Percentiles rank a stretch among this genome's conserved stretches.
Evolutionary conservation across 2,329 filamentous ascomycete species (phyloP).

Genomic region (Sclerotiophoma versabilis): DNA sequence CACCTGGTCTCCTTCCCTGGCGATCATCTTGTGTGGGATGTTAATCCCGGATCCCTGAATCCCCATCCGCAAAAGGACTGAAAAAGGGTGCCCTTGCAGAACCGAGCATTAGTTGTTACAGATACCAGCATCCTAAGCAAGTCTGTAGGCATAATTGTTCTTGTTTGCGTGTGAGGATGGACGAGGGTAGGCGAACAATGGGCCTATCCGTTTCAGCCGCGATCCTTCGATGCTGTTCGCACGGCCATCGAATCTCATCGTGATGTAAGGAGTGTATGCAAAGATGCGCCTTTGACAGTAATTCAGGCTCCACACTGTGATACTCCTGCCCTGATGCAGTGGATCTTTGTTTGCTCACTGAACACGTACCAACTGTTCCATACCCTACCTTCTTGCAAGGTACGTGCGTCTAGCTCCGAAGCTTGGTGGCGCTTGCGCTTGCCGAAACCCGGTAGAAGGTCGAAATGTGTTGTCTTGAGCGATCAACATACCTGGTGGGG

Average conservation of each 20-base stretch:
- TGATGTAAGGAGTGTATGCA: background rate
- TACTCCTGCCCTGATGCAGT: background rate
- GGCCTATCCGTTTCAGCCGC: background rate
- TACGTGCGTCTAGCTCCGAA: background rate
- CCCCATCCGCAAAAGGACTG: background rate
- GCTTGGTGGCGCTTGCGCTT: background rate
- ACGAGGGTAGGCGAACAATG: background rate
- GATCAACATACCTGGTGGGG: background rate
- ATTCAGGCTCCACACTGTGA: background rate
- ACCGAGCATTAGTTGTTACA: background rate
- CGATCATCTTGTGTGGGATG: slow-evolving; percentile 5
- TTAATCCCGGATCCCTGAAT: background rate
- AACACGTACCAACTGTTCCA: background rate
- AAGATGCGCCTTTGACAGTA: background rate
- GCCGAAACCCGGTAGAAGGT: background rate
- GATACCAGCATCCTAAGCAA: background rate
- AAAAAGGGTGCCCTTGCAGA: slow-evolving; percentile 11
- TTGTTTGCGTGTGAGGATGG: background rate
- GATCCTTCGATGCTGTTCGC: background rate
- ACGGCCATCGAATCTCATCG: background rate
- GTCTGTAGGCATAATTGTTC: background rate
- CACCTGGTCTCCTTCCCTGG: background rate
- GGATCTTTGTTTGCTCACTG: background rate
- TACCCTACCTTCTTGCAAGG: background rate
- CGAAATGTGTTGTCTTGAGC: background rate